Evolutionary conservation across 2,329 filamentous ascomycete genomes (phyloP).

Genomic region (Didymella pomorum): DNA sequence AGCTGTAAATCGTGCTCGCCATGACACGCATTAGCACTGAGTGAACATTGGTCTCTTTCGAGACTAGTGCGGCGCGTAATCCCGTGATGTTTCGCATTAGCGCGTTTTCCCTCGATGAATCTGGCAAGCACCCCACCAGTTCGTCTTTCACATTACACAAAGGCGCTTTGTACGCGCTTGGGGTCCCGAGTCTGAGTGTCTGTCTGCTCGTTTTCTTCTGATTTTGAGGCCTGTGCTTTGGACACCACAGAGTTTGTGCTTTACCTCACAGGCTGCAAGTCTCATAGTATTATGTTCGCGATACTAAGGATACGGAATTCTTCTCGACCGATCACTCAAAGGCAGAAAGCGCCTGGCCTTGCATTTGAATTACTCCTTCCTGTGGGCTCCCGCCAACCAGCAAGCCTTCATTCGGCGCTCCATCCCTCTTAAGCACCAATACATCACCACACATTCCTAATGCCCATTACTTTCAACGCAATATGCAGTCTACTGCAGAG

Average conservation of each 20-base stretch:
- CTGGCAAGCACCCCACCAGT: slow-evolving; percentile 22
- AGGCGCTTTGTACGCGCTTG: not conserved
- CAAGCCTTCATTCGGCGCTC: not conserved
- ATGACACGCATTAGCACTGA: not conserved
- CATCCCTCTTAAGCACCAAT: not conserved
- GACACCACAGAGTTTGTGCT: not conserved
- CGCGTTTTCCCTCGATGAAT: slow-evolving; percentile 23
- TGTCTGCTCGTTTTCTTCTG: not conserved
- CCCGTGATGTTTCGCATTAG: slow-evolving; percentile 43
- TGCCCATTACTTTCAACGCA: slow-evolving; percentile 73
- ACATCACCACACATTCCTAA: slow-evolving; percentile 42
- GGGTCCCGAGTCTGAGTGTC: not conserved
- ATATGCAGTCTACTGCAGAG: slow-evolving; percentile 78
- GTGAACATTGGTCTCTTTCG: not conserved
- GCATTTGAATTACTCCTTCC: not conserved
- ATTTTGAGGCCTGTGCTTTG: not conserved
- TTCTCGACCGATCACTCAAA: not conserved
- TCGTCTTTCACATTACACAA: slow-evolving; percentile 14
- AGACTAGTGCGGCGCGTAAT: slow-evolving; percentile 25
- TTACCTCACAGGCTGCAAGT: not conserved
- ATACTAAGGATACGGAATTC: not conserved
- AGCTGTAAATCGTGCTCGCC: not conserved
- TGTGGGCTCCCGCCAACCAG: not conserved
- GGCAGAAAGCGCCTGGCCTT: not conserved
- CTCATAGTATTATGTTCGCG: not conserved